A percentile compares a stretch with the other conserved stretches of the same genome.
phyloP scores from a whole-genome alignment of 495 filamentous ascomycete genomes.

The Podospora australis region DNA sequence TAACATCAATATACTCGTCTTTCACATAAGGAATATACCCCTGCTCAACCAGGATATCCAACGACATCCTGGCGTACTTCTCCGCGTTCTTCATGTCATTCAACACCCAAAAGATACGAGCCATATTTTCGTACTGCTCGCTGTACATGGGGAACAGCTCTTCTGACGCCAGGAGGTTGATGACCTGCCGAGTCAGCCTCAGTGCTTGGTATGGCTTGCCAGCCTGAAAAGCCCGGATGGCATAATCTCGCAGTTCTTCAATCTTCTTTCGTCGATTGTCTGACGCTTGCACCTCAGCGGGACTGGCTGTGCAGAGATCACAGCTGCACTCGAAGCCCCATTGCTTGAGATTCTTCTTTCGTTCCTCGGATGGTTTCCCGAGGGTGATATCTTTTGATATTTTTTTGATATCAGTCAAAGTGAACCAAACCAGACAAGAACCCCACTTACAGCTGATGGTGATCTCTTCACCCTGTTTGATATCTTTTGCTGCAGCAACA shows the following conservation, averaged over 20 bases:
- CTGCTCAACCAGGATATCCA: slow-evolving; percentile 27
- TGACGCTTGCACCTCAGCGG: slow-evolving; percentile 23
- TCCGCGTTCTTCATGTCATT: slow-evolving; percentile 27
- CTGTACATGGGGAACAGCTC: slow-evolving; percentile 28
- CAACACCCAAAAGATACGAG: slow-evolving; percentile 32
- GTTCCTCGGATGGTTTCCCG: slow-evolving; percentile 23
- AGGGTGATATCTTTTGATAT: slow-evolving; percentile 29
- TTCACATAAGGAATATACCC: slow-evolving; percentile 12
- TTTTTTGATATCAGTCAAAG: no score
- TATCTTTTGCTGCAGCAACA: slow-evolving; percentile 28
- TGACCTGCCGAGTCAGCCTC: slow-evolving; percentile 25
- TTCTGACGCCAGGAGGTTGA: slow-evolving; percentile 27
- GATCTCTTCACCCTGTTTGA: slow-evolving; percentile 34
- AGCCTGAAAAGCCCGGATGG: slow-evolving; percentile 25
- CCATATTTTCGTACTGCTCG: slow-evolving; percentile 37
- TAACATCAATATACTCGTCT: slow-evolving; percentile 3
- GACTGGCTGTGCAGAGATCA: slow-evolving; percentile 27
- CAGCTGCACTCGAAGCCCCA: slow-evolving; percentile 38
- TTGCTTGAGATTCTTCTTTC: slow-evolving; percentile 21
- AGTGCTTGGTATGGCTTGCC: slow-evolving; percentile 28
- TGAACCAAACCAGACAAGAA: no score
- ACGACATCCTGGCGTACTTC: slow-evolving; percentile 26
- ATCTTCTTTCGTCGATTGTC: slow-evolving; percentile 31
- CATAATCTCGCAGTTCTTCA: slow-evolving; percentile 23
- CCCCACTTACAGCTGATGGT: slow-evolving; percentile 37